A percentile compares a stretch with the other conserved stretches of the same genome.
These are phyloP conservation scores for Calendula officinalis DNA, from an alignment of 129 eudicot genomes.

Conservation along the genomic window DNA sequence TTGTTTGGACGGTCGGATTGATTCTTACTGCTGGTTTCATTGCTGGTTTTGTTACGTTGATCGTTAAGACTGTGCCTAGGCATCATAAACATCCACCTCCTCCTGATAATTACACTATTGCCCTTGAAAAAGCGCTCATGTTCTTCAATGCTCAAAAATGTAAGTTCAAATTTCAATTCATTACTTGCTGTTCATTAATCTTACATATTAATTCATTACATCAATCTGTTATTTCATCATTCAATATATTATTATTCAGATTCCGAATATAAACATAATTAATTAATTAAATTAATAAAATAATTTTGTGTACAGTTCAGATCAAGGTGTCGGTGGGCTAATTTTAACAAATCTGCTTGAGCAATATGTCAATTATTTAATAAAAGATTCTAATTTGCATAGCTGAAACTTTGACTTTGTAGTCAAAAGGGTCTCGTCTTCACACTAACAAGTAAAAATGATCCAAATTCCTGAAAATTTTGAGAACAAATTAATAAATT, in stretches of 20 bases:
- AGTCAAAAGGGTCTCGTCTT: conserved; percentile 14
- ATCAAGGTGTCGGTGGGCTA: conserved; percentile 14
- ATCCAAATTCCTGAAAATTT: background rate
- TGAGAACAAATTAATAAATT: background rate
- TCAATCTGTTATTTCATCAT: too few species aligned
- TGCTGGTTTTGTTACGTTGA: conserved; percentile 58
- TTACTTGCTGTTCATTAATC: background rate
- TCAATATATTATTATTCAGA: too few species aligned
- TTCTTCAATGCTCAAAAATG: conserved; percentile 75
- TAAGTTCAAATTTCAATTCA: background rate
- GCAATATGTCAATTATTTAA: conserved; percentile 5
- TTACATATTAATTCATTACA: too few species aligned
- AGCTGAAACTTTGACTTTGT: conserved; percentile 8
- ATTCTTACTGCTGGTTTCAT: conserved; percentile 64
- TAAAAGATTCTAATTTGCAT: background rate
- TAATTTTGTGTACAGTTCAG: background rate
- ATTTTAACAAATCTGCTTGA: background rate
- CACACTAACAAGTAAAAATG: background rate
- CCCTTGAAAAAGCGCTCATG: conserved; percentile 72
- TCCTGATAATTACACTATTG: conserved; percentile 85
- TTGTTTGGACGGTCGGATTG: conserved; percentile 74
- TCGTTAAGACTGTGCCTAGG: conserved; percentile 62
- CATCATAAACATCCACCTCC: conserved; percentile 61
- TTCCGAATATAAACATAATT: too few species aligned
- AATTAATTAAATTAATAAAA: too few species aligned